These are phyloP conservation scores for Tulasnella sp. DNA, from an alignment of 768 basidiomycete species.

Conservation along the genomic window DNA sequence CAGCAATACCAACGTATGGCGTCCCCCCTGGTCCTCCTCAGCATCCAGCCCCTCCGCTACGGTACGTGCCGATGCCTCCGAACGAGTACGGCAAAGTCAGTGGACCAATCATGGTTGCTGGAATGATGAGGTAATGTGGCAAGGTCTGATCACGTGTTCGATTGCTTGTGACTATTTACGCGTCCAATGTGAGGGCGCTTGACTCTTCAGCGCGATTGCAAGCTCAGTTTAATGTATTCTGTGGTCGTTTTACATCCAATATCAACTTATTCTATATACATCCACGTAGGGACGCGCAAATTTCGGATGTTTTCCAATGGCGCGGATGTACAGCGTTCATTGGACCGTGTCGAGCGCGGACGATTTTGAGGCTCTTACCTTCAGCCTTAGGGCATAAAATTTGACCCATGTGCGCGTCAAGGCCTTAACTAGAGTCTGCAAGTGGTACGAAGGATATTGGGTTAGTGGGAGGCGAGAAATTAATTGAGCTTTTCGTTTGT, in stretches of 20 bases:
- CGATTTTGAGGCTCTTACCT: too few species aligned
- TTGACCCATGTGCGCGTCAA: too few species aligned
- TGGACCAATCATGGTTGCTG: conserved; percentile 12
- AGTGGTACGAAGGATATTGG: too few species aligned
- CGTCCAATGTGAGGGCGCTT: neutral
- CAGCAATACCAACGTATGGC: conserved; percentile 4
- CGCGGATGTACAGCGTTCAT: too few species aligned
- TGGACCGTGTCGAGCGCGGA: too few species aligned
- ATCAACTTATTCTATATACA: neutral
- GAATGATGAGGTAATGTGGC: conserved; percentile 11
- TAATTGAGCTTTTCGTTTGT: too few species aligned
- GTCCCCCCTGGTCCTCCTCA: conserved; percentile 10
- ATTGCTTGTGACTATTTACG: neutral
- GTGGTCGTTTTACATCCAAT: neutral
- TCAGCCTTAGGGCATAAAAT: too few species aligned
- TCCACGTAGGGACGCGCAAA: too few species aligned
- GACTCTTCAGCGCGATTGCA: too few species aligned
- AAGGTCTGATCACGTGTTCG: neutral
- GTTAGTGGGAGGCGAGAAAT: too few species aligned
- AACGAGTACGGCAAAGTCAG: conserved; percentile 13
- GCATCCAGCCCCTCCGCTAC: conserved; percentile 2
- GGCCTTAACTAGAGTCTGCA: too few species aligned
- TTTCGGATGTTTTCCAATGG: too few species aligned
- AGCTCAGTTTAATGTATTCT: neutral
- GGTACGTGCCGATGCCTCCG: conserved; percentile 5